phyloP scores from a whole-genome alignment of 192 early-diverging fungal genomes.

The Umbelopsis vinacea region DNA sequence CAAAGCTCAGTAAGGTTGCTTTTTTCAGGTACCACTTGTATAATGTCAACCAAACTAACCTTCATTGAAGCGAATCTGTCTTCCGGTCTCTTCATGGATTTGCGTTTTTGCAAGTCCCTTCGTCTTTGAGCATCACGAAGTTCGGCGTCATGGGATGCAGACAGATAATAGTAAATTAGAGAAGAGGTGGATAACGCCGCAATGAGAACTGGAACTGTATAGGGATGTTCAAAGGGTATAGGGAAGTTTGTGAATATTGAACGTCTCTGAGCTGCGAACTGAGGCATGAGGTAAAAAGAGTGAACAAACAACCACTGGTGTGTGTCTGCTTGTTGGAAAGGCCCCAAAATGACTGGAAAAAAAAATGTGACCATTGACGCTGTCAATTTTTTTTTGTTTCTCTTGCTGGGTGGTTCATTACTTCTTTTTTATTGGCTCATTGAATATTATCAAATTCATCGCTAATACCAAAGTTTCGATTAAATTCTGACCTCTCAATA shows the following conservation, averaged over 20 bases:
- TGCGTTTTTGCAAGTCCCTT: constrained; percentile 24
- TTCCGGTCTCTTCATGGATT: constrained; percentile 28
- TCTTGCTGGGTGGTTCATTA: background rate
- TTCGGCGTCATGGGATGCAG: constrained; percentile 31
- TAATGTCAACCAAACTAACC: constrained; percentile 15
- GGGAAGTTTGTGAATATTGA: constrained; percentile 35
- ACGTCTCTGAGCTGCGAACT: constrained; percentile 15
- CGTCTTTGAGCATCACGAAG: constrained; percentile 34
- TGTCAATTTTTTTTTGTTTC: constrained; percentile 6
- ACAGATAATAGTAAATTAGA: constrained; percentile 35
- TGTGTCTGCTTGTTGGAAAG: background rate
- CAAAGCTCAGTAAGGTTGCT: background rate
- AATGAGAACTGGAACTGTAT: constrained; percentile 30
- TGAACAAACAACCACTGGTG: background rate
- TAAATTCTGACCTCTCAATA: constrained; percentile 67
- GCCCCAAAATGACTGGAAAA: background rate
- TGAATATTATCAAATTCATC: constrained; percentile 75
- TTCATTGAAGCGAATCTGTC: constrained; percentile 39
- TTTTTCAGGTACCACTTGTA: background rate
- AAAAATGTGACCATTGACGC: constrained; percentile 20
- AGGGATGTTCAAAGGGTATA: constrained; percentile 45
- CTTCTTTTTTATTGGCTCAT: constrained; percentile 27
- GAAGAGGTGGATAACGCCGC: constrained; percentile 33
- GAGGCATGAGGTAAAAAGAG: constrained; percentile 9
- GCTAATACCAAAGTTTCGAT: constrained; percentile 66